A percentile compares a stretch with the other conserved stretches of the same genome.
Evolutionary conservation across 2,329 filamentous ascomycete genomes (phyloP).

Genomic region (Xylariaceae sp.): DNA sequence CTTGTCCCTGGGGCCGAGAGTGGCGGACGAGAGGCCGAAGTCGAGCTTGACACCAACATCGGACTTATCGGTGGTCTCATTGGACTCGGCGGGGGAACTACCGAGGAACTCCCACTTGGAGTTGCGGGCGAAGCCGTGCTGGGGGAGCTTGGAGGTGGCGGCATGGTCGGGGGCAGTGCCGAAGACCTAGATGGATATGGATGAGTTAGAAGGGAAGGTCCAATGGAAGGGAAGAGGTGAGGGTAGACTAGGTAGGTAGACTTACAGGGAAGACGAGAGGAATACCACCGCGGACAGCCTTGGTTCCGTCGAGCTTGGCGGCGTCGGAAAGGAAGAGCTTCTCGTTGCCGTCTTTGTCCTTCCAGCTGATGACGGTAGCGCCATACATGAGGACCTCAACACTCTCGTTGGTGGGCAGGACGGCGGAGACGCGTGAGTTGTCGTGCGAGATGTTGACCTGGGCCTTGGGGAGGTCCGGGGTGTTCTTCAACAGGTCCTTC

Average conservation of each 20-base stretch:
- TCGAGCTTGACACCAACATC: constrained; percentile 84
- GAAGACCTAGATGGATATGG: constrained; percentile 62
- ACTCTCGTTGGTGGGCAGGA: constrained; percentile 79
- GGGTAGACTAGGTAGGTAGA: too few species aligned
- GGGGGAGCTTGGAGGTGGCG: constrained; percentile 74
- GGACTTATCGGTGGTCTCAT: constrained; percentile 49
- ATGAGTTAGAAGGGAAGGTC: not conserved
- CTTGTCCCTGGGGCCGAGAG: constrained; percentile 64
- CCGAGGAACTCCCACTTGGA: constrained; percentile 92
- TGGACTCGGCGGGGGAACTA: constrained; percentile 70
- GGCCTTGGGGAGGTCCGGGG: constrained; percentile 67
- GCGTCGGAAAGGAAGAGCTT: constrained; percentile 82
- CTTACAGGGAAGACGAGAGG: constrained; percentile 88
- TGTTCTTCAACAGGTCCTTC: constrained; percentile 68
- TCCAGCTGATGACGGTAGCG: constrained; percentile 92
- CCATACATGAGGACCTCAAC: constrained; percentile 85
- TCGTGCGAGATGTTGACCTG: constrained; percentile 71
- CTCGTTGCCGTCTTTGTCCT: constrained; percentile 71
- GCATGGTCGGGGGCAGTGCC: constrained; percentile 74
- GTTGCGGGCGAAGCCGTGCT: constrained; percentile 92
- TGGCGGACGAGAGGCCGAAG: constrained; percentile 78
- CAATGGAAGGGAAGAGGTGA: not conserved
- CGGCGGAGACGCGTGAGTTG: constrained; percentile 70
- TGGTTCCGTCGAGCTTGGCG: constrained; percentile 78
- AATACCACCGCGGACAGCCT: constrained; percentile 86